These are phyloP conservation scores for Backusella liffmaniae DNA, from an alignment of 192 early-diverging fungal species.

Conservation along the genomic window DNA sequence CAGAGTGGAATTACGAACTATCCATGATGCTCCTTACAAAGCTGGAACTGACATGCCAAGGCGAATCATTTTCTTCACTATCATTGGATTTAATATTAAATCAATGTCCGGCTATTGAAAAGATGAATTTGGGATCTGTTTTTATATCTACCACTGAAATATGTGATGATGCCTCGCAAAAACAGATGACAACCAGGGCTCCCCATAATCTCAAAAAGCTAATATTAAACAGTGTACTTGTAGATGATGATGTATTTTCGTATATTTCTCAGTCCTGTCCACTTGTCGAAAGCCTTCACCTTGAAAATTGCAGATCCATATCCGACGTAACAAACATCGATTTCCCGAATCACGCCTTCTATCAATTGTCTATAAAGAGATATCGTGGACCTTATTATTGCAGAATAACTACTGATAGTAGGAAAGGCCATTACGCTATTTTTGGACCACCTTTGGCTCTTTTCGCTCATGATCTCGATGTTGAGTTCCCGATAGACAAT, in stretches of 20 bases:
- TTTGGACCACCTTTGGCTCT: neutral
- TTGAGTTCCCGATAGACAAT: neutral
- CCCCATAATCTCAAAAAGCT: neutral
- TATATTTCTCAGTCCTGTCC: neutral
- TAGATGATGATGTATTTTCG: neutral
- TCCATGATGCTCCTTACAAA: neutral
- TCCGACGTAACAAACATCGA: neutral
- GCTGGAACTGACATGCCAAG: neutral
- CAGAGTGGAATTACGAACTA: neutral
- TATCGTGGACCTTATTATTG: neutral
- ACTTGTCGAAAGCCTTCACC: neutral
- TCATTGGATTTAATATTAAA: neutral
- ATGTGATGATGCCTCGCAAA: neutral
- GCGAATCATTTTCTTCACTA: neutral
- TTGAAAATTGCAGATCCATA: neutral
- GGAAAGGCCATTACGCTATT: neutral
- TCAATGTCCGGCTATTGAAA: neutral
- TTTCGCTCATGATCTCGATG: neutral
- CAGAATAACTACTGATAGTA: neutral
- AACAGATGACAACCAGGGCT: neutral
- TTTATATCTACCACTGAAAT: neutral
- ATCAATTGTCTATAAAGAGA: neutral
- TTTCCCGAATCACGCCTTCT: neutral
- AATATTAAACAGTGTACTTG: neutral
- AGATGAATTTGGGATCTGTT: neutral